Percentiles rank a stretch among this genome's conserved stretches.
Conservation (phyloP, 768 basidiomycete species). For the Mycena galopus region DNA sequence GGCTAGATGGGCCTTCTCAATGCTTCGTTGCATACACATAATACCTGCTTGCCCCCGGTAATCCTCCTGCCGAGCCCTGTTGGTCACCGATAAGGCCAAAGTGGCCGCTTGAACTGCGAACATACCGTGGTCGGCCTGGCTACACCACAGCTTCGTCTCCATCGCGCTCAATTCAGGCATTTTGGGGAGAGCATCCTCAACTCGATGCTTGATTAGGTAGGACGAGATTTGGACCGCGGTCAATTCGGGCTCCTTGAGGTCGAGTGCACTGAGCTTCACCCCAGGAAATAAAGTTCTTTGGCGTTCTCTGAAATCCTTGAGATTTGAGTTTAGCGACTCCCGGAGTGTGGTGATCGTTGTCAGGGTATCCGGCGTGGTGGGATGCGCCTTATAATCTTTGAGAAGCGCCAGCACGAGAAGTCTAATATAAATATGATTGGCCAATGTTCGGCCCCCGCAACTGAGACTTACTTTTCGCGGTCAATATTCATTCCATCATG, state of each 20-base stretch:
- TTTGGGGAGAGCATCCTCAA: not conserved
- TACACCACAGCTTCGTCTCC: slow-evolving; percentile 15
- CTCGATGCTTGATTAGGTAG: no score
- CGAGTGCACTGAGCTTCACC: no score
- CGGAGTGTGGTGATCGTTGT: no score
- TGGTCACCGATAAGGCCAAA: slow-evolving; percentile 17
- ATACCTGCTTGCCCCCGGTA: slow-evolving; percentile 22
- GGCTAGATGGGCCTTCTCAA: not conserved
- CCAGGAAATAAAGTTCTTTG: no score
- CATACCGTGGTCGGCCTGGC: slow-evolving; percentile 6
- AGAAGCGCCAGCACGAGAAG: slow-evolving; percentile 7
- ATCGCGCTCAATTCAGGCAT: not conserved
- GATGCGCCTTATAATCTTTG: not conserved
- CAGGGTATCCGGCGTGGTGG: no score
- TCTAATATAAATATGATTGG: no score
- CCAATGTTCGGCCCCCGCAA: no score
- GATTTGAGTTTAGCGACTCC: no score
- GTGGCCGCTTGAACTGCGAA: slow-evolving; percentile 12
- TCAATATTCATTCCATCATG: slow-evolving; percentile 14
- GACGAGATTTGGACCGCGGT: no score
- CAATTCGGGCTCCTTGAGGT: no score
- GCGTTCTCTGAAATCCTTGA: no score
- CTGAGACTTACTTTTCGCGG: slow-evolving; percentile 23
- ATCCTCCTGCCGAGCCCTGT: slow-evolving; percentile 9
- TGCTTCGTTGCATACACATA: no score